Conservation (phyloP, 768 basidiomycete species). For the Russula griseocarnosa region DNA sequence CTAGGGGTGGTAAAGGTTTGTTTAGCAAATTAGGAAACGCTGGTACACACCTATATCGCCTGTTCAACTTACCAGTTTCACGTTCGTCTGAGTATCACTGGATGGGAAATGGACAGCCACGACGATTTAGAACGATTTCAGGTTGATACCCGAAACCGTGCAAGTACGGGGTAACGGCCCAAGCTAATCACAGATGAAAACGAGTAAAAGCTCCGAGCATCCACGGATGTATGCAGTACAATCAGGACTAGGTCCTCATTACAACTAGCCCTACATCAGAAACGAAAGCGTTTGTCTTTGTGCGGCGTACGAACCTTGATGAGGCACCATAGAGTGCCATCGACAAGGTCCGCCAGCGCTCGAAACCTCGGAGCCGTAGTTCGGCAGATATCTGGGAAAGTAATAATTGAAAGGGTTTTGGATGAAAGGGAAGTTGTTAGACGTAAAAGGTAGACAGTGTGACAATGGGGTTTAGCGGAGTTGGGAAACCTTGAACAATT, state of each 20-base stretch:
- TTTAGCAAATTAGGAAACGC: background rate
- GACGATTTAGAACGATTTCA: background rate
- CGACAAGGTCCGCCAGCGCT: background rate
- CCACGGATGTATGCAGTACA: background rate
- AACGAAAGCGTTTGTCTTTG: background rate
- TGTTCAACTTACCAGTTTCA: background rate
- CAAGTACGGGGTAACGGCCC: background rate
- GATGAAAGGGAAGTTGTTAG: background rate
- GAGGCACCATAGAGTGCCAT: background rate
- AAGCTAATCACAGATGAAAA: background rate
- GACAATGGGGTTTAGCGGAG: background rate
- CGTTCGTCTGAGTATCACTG: background rate
- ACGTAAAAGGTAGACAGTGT: background rate
- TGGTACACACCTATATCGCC: background rate
- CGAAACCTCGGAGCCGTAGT: too few relatives aligned
- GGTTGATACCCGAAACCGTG: too few relatives aligned
- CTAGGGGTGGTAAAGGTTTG: background rate
- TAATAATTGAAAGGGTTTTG: background rate
- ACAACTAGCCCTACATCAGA: background rate
- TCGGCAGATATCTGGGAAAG: background rate
- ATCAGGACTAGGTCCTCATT: background rate
- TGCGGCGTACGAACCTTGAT: conserved; percentile 11
- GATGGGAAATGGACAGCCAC: background rate
- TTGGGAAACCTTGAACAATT: background rate
- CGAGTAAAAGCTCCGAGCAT: background rate